Conservation (phyloP, 805 yeast species). For the Debaryomyces maramus region DNA sequence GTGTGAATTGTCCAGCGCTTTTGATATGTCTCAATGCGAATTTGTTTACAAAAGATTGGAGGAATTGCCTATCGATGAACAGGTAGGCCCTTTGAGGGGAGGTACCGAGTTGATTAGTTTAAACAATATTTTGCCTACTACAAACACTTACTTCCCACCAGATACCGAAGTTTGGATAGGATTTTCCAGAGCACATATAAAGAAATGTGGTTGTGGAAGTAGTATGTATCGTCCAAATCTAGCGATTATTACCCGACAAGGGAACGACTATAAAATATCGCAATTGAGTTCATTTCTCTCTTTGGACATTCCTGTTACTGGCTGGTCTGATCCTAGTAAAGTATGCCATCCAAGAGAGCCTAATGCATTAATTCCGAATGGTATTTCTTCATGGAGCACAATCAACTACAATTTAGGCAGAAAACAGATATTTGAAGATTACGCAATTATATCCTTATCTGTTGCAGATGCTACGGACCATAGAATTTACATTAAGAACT, state of each 20-base stretch:
- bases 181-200: slow-evolving; percentile 28
- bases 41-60: slow-evolving; percentile 29
- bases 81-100: slow-evolving; percentile 24
- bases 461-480: slow-evolving; percentile 17
- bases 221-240: slow-evolving; percentile 29
- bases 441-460: slow-evolving; percentile 15
- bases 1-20: slow-evolving; percentile 9
- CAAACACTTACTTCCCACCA: background rate
- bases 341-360: slow-evolving; percentile 18
- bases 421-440: slow-evolving; percentile 10
- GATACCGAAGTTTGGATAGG: slow-evolving; percentile 26
- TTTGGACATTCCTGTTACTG: slow-evolving; percentile 11
- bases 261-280: slow-evolving; percentile 9
- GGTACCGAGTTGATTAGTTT: slow-evolving; percentile 22
- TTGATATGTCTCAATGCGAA: slow-evolving; percentile 18
- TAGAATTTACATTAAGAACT: slow-evolving; percentile 15
- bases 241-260: slow-evolving; percentile 18
- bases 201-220: slow-evolving; percentile 27
- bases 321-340: slow-evolving; percentile 16
- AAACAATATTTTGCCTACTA: slow-evolving; percentile 4
- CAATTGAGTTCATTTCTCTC: slow-evolving; percentile 15
- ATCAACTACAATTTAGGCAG: background rate
- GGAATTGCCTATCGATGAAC: slow-evolving; percentile 12
- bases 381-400: slow-evolving; percentile 5
- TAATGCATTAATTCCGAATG: slow-evolving; percentile 23